Base-by-base conservation (phyloP, 768 basidiomycete genomes). In the Boletus sp. region DNA sequence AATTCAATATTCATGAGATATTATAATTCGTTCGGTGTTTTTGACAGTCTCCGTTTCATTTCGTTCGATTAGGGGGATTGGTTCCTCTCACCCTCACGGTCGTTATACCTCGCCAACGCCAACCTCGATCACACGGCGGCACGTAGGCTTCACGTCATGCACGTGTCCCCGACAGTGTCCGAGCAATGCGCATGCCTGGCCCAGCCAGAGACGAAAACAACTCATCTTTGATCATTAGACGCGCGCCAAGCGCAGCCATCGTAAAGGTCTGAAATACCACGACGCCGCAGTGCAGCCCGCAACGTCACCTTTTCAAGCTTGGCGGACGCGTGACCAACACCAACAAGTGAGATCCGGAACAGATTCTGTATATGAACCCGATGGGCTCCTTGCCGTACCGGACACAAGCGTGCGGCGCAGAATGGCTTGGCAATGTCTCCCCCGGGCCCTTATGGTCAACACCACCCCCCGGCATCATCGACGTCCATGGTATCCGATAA, bases 401-500 rank as follows among this genome's bases (percentile, higher is more conserved):
- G 33, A 47, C 12, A 46, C 37, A 7, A 32, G 54, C 10, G n/a
- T 49, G 53, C 29, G 36, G 47, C 41, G 32, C 39, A 36, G 9
- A 20, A 24, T 33, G 12, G 24, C 14, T 32, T 18, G 52, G 29
- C 39, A 8, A 33, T 28, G 33, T 47, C 42, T 8, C 18, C n/a
- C 20, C n/a, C n/a, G n/a, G n/a, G n/a, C n/a, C n/a, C 33, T 48
- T 53, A 7, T 54, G 64, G 52, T 11, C 46, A 32, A 17, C 39
- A 1, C 51, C n/a, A 67, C 10, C 57, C 60, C 10, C 57, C 51
- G 1, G 15, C 17, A 39, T 67, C 58, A 45, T 64, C 49, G 9
- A 53, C 28, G 12, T 50, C 50, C 49, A 62, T 45, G 36, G 20
- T 3, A 32, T 15, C 39, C 48, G 20, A 28, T 32, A 17, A 54